Evolutionary conservation across 257 asterid genomes (phyloP), one percentile per base, ranked within the genome.

Genomic region (Solanum lignicaule): DNA sequence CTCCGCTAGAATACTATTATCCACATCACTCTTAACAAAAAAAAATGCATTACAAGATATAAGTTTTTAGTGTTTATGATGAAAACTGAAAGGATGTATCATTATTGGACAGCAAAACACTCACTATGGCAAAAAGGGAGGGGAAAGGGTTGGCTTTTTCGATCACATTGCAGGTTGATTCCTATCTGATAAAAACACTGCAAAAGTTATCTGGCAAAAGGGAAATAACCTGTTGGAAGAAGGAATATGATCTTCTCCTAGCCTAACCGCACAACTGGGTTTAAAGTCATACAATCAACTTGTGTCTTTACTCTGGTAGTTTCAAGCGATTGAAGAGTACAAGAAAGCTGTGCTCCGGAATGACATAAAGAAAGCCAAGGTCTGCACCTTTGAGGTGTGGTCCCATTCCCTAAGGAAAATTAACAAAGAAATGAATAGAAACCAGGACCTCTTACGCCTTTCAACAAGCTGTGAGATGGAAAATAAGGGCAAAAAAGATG

Each of bases 341-440:
- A 73, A 97, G 96, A 88, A 97, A 95, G 91, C 98, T 95, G 90
- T 97, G 99, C 83, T 95, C 98, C 1, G 98, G 99, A 88, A 94
- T 92, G 52, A 92, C 95, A 29, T 95, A 97, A 15, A 97, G 98
- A 86, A 97, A 97, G 38, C 99, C 98, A 38, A 95, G 98, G 89
- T 97, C 98, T 87, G 98, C 98, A 32, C 99, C 99, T 91, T 92
- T 94, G 71, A 94, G 90, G 18, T 93, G 94, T 11, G 98, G 98
- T 36, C 95, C 98, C 93, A 95, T 87, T 46, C 98, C 98, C 99
- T 97, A 91, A 41, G 48, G 71, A 73, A 55, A 83, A 46, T 74
- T 13, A 89, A 65, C 58, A 69, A 66, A 38, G 16, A 33, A 13
- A 25, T 79, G 62, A 52, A 36, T 31, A 13, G 62, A 46, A 71